These are phyloP conservation scores for Tetrahymena elliotti DNA, from an alignment of 73 alveolate genomes.

Conservation along the genomic window DNA sequence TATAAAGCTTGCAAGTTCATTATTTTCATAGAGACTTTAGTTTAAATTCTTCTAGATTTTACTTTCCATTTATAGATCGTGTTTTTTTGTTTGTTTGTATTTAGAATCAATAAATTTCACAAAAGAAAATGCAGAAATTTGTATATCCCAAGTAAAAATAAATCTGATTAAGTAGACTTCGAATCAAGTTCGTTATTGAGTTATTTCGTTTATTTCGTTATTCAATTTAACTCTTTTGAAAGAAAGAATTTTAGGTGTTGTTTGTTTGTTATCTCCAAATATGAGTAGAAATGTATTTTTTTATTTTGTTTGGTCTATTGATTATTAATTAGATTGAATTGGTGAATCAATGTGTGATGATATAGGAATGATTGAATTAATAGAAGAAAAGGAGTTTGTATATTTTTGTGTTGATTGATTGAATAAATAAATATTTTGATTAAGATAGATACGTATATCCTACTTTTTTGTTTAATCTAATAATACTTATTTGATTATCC, in stretches of 20 bases:
- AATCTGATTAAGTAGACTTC: neutral
- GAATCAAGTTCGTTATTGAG: neutral
- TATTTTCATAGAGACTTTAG: neutral
- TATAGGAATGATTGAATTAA: too few species aligned
- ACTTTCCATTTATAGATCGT: neutral
- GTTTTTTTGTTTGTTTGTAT: too few species aligned
- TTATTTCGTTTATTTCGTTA: too few species aligned
- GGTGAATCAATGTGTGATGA: too few species aligned
- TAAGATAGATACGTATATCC: neutral
- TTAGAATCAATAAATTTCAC: too few species aligned
- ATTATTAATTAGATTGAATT: too few species aligned
- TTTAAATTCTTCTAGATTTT: neutral
- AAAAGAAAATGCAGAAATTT: too few species aligned
- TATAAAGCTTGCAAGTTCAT: neutral
- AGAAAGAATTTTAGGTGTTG: neutral
- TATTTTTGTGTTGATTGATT: neutral
- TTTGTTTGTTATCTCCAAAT: neutral
- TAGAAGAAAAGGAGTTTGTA: neutral
- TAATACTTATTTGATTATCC: neutral
- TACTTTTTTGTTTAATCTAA: neutral
- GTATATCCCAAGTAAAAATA: neutral
- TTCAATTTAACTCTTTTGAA: neutral
- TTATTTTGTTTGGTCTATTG: too few species aligned
- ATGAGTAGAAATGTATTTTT: neutral
- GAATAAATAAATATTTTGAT: neutral